Evolutionary conservation across 2,329 filamentous ascomycete species (phyloP).

Genomic region (Coniochaeta prunicola): DNA sequence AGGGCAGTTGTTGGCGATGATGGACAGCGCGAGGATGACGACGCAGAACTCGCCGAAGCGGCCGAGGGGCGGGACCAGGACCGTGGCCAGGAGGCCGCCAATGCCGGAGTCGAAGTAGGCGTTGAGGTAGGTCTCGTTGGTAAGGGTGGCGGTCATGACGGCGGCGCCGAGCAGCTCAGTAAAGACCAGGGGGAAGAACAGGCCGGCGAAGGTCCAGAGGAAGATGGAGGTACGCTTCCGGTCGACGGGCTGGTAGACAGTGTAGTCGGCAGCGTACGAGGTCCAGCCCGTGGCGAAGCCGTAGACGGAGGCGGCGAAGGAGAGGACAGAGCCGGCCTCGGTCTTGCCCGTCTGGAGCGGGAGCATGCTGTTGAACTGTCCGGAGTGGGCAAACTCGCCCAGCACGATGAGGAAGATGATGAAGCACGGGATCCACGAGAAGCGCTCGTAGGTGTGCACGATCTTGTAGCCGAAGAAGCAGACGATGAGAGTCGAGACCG

Average conservation of each 20-base stretch:
- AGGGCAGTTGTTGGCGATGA: slow-evolving; percentile 64
- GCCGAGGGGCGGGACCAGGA: slow-evolving; percentile 56
- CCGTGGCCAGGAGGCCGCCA: slow-evolving; percentile 55
- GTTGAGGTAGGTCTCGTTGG: slow-evolving; percentile 46
- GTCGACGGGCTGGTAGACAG: slow-evolving; percentile 64
- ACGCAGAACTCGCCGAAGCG: slow-evolving; percentile 61
- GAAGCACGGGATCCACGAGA: slow-evolving; percentile 64
- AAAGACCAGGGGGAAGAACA: slow-evolving; percentile 66
- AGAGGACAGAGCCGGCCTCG: slow-evolving; percentile 56
- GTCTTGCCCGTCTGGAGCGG: slow-evolving; percentile 51
- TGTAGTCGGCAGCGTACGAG: slow-evolving; percentile 70
- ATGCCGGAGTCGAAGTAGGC: slow-evolving; percentile 9
- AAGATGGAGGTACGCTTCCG: slow-evolving; percentile 59
- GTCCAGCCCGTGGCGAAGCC: slow-evolving; percentile 70
- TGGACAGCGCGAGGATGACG: slow-evolving; percentile 57
- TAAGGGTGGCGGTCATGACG: slow-evolving; percentile 54
- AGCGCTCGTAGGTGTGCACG: slow-evolving; percentile 72
- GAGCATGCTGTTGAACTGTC: slow-evolving; percentile 49
- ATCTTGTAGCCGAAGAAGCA: slow-evolving; percentile 71
- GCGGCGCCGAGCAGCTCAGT: slow-evolving; percentile 67
- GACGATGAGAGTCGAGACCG: slow-evolving; percentile 58
- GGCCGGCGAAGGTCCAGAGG: slow-evolving; percentile 58
- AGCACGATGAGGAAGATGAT: slow-evolving; percentile 68
- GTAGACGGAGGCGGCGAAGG: slow-evolving; percentile 59
- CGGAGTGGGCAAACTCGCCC: slow-evolving; percentile 60